Evolutionary conservation across 1,139 yeast genomes (phyloP), one percentile per base, ranked within the genome.

Genomic region (Barnettozyma hawaiiensis): DNA sequence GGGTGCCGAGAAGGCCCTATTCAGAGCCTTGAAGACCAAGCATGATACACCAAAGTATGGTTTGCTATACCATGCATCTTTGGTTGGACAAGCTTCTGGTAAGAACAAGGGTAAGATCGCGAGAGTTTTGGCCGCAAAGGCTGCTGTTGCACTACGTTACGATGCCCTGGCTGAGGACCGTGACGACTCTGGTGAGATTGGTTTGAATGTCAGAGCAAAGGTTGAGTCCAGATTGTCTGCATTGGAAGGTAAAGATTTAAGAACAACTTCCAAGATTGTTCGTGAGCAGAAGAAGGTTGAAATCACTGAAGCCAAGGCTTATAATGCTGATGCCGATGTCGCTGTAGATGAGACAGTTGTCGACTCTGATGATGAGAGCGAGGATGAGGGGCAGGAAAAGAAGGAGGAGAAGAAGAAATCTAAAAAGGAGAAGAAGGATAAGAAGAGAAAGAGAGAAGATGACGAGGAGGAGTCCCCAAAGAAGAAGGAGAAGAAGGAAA

Each of bases 41-140:
- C 96, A 90, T 63, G 95, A 92, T 67, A 94, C 99, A 54, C 99
- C 99, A 63, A 92, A 94, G 70, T 92, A 92, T 65, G 98, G 99
- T 70, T 76, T 92, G 61, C 77, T 92, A 55, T 92, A 92, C 75
- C 98, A 94, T 65, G 95, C 98, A 41, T 89, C 97, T 35, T 77
- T 92, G 59, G 94, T 94, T 60, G 98, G 98, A 57, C 95, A 86
- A 71, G 98, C 99, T 47, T 77, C 95, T 44, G 95, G 96, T 62
- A 87, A 86, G 70, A 92, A 94, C 74, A 94, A 92, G 78, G 99
- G 98, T 70, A 89, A 90, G 74, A 87, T 92, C 64, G 97, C 99
- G 45, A 84, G 99, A 73, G 96, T 92, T 58, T 78, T 92, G 57
- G 99, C 99, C 58, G 97, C 97, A 51, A 92, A 92, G 73, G 96